Evolutionary conservation across 441 rosid species (phyloP).

Genomic region (Metrosideros polymorpha): DNA sequence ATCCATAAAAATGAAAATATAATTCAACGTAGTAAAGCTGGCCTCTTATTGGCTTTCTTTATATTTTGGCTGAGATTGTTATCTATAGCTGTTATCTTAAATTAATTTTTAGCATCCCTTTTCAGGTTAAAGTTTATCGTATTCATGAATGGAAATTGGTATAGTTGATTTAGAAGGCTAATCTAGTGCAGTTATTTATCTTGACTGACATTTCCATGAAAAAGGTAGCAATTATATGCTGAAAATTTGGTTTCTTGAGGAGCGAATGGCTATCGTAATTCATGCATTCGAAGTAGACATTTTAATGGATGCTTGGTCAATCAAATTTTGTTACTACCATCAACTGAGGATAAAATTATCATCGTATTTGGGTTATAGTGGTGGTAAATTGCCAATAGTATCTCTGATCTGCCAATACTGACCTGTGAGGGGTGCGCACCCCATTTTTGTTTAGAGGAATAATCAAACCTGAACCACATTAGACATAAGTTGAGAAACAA

Average conservation of each 20-base stretch:
- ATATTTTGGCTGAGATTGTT: neutral
- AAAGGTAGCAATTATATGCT: neutral
- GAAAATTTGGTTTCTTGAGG: neutral
- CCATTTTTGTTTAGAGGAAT: neutral
- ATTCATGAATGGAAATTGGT: neutral
- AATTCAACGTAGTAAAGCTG: neutral
- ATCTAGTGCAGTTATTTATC: neutral
- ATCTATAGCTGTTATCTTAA: neutral
- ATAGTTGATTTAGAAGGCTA: neutral
- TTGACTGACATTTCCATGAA: neutral
- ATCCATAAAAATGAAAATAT: neutral
- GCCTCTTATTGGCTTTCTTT: neutral
- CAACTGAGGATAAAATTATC: neutral
- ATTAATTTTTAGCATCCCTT: neutral
- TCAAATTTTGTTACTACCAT: neutral
- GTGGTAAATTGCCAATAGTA: neutral
- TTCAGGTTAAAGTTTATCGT: neutral
- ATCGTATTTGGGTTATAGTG: neutral
- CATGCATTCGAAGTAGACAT: neutral
- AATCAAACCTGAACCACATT: neutral
- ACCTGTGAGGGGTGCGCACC: neutral
- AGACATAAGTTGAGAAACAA: neutral
- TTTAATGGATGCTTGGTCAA: neutral
- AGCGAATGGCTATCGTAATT: neutral
- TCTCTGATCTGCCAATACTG: neutral